Percentiles rank a stretch among this genome's conserved stretches.
Evolutionary conservation across 2,329 filamentous ascomycete species (phyloP).

Genomic region (Dactylellina leptospora): DNA sequence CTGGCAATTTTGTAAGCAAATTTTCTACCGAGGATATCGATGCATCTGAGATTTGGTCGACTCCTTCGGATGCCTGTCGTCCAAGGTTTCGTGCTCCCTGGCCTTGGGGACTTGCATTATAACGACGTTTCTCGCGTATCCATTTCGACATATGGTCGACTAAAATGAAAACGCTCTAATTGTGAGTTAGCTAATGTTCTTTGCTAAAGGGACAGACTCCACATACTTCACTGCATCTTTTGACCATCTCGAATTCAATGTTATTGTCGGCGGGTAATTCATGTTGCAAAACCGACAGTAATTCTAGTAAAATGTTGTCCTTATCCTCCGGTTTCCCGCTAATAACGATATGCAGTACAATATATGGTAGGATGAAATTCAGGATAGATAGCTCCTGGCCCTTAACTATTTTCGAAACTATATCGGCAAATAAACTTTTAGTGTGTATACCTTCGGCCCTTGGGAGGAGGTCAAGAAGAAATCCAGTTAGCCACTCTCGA

Average conservation of each 20-base stretch:
- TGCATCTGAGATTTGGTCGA: conserved; percentile 14
- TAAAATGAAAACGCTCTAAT: conserved; percentile 71
- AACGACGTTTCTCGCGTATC: conserved; percentile 76
- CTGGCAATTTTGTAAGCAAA: conserved; percentile 74
- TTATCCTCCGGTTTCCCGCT: conserved; percentile 73
- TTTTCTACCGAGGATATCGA: conserved; percentile 70
- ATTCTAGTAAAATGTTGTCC: conserved; percentile 73
- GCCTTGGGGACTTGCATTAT: conserved; percentile 60
- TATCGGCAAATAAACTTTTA: conserved; percentile 75
- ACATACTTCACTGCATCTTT: conserved; percentile 84
- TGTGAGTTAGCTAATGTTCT: background rate
- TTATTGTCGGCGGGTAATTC: conserved; percentile 66
- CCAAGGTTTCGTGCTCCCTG: conserved; percentile 53
- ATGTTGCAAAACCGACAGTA: conserved; percentile 77
- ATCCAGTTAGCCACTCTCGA: conserved; percentile 79
- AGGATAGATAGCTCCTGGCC: conserved; percentile 86
- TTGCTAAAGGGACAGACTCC: background rate
- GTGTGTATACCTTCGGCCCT: conserved; percentile 79
- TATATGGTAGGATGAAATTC: conserved; percentile 87
- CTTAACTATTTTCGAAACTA: conserved; percentile 81
- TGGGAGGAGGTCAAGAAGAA: conserved; percentile 83
- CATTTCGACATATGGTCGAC: conserved; percentile 92
- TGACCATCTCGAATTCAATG: conserved; percentile 75
- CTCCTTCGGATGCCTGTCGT: conserved; percentile 39
- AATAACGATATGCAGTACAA: conserved; percentile 82